A percentile compares a stretch with the other conserved stretches of the same genome.
Conservation (phyloP, 1,284 basidiomycete species). For the Pyrrhoderma noxium region DNA sequence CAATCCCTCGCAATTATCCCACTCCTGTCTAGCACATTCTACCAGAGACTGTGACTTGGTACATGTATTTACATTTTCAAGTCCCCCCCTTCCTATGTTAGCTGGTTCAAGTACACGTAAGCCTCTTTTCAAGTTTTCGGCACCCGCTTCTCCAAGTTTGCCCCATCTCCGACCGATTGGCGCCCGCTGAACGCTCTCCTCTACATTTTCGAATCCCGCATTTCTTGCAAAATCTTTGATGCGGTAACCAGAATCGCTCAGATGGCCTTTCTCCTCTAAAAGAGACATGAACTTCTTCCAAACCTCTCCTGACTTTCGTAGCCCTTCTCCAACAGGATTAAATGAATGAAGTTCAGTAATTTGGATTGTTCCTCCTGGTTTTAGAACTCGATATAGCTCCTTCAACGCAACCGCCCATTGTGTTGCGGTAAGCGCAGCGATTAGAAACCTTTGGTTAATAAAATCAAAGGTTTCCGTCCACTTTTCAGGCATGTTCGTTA, state of each 20-base stretch:
- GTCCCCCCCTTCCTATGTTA: no score
- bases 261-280: no score
- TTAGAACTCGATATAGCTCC: slow-evolving; percentile 27
- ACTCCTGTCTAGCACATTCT: no score
- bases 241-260: neutral
- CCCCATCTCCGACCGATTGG: slow-evolving; percentile 10
- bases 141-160: neutral
- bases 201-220: slow-evolving; percentile 5
- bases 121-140: neutral
- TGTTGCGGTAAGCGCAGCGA: slow-evolving; percentile 23
- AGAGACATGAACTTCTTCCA: no score
- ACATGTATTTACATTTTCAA: no score
- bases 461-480: slow-evolving; percentile 27
- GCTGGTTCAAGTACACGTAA: no score
- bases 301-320: no score
- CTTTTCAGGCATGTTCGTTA: neutral
- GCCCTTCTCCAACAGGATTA: no score
- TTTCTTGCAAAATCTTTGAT: neutral
- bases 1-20: no score
- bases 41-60: no score
- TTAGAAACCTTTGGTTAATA: slow-evolving; percentile 28
- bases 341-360: slow-evolving; percentile 22
- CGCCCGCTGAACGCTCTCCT: neutral
- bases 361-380: slow-evolving; percentile 27
- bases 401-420: slow-evolving; percentile 25